Evolutionary conservation across 148 eudicot genomes (phyloP).

Genomic region (Persicaria maculosa): DNA sequence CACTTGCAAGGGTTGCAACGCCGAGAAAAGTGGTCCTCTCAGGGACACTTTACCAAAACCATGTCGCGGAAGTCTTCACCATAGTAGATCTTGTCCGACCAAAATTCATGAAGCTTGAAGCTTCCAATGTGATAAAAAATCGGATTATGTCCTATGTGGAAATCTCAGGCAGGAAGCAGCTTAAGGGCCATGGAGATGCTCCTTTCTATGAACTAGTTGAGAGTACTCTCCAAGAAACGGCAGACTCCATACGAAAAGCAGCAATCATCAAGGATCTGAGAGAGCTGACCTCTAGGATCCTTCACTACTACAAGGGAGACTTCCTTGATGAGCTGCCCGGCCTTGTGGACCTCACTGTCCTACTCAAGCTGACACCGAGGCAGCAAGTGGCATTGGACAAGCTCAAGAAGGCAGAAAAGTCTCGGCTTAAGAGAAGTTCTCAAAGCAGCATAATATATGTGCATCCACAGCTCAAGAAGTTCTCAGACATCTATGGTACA

Average conservation of each 20-base stretch:
- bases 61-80: conserved; percentile 75
- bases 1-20: conserved; percentile 69
- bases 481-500: conserved; percentile 27
- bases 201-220: conserved; percentile 77
- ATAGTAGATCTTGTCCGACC: conserved; percentile 80
- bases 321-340: conserved; percentile 86
- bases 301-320: conserved; percentile 86
- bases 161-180: conserved; percentile 29
- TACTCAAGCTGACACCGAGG: conserved; percentile 44
- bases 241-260: conserved; percentile 46
- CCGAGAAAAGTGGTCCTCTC: conserved; percentile 82
- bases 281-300: conserved; percentile 72
- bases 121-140: conserved; percentile 38
- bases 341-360: conserved; percentile 68
- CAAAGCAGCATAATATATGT: conserved; percentile 64
- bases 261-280: conserved; percentile 63
- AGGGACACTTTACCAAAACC: conserved; percentile 90
- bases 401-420: conserved; percentile 36
- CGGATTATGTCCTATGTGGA: conserved; percentile 55
- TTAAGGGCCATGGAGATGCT: conserved; percentile 40
- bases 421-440: conserved; percentile 48
- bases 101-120: conserved; percentile 51
- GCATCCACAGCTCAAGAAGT: conserved; percentile 54
- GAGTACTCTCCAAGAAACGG: conserved; percentile 56
- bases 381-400: conserved; percentile 47